These are phyloP conservation scores for Irpex lacteus DNA, from an alignment of 1,284 basidiomycete genomes.

Conservation along the genomic window DNA sequence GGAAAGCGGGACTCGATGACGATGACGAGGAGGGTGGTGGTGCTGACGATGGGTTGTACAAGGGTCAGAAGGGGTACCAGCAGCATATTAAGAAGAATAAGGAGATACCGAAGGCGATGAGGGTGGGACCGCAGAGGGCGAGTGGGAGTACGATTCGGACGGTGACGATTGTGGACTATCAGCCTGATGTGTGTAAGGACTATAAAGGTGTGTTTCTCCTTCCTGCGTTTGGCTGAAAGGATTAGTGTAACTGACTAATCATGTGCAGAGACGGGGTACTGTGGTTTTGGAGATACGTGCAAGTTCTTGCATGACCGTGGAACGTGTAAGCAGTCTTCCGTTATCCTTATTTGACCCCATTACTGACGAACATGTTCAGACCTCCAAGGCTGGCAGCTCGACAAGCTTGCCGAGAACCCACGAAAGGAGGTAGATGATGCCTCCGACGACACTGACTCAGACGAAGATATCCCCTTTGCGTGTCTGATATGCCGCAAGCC, in stretches of 20 bases:
- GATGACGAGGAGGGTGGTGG: slow-evolving; percentile 48
- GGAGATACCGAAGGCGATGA: slow-evolving; percentile 86
- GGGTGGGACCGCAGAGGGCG: slow-evolving; percentile 80
- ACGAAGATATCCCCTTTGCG: slow-evolving; percentile 95
- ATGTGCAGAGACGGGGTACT: slow-evolving; percentile 89
- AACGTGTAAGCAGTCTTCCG: slow-evolving; percentile 54
- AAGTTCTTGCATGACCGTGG: slow-evolving; percentile 92
- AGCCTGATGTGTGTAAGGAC: slow-evolving; percentile 99
- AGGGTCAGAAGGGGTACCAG: slow-evolving; percentile 81
- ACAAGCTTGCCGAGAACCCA: slow-evolving; percentile 75
- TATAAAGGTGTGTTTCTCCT: slow-evolving; percentile 75
- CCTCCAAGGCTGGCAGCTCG: slow-evolving; percentile 97
- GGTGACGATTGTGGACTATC: slow-evolving; percentile 96
- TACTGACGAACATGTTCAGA: slow-evolving; percentile 46
- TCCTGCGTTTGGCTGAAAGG: neutral
- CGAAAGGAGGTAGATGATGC: slow-evolving; percentile 57
- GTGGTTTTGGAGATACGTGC: slow-evolving; percentile 98
- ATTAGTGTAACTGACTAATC: neutral
- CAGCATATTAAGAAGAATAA: slow-evolving; percentile 80
- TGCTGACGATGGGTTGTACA: slow-evolving; percentile 87
- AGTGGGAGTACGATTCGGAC: slow-evolving; percentile 86
- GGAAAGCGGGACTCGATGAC: slow-evolving; percentile 37
- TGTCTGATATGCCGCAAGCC: slow-evolving; percentile 95
- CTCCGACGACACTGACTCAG: slow-evolving; percentile 54
- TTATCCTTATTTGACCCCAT: neutral